Base-by-base conservation (phyloP, 129 eudicot species). In the Arctium minus region DNA sequence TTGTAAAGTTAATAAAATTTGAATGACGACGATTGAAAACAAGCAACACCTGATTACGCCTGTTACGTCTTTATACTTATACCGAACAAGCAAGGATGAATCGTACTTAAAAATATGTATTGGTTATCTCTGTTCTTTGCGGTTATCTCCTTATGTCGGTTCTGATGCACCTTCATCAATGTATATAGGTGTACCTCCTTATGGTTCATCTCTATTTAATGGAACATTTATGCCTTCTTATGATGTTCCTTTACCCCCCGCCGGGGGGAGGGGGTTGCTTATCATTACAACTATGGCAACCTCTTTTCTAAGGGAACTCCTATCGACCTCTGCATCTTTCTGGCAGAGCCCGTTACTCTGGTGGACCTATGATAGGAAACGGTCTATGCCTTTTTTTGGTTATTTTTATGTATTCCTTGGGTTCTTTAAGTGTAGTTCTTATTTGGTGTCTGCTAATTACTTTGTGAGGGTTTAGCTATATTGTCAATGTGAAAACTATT, bases 171-270 rank as follows among this genome's bases (percentile, higher is more conserved):
- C 97, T 15, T 89, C 98, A 71, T 94, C 98, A 27, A 90, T 90
- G 92, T 92, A 94, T 77, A 80, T 94, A 90, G 94, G 96, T 72
- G 91, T 87, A 69, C 92, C 92, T 12, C 94, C 96, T 50, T 92
- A 95, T 83, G 97, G 93, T 11, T 80, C 97, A 60, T 88, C 97
- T 42, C 9, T 91, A 31, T 91, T 89, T 80, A 90, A 92, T 70
- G 94, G 91, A 82, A 30, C 97, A 40, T 92, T 96, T 27, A 39
- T 91, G 81, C 96, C 96, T 37, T 91, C 97, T 42, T 94, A 92
- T 87, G 96, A 94, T 73, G 94, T 81, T 81, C 98, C 97, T 42
- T 94, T 84, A 76, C 84, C 96, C 74, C 27, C 27, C 27, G 27
- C 27, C 27, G 27, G 27, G 27, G 27, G 27, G 94, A 96, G 15